Percentiles rank a stretch among this genome's conserved stretches.
Conservation (phyloP, 257 asterid genomes). For the Coffea canephora region DNA sequence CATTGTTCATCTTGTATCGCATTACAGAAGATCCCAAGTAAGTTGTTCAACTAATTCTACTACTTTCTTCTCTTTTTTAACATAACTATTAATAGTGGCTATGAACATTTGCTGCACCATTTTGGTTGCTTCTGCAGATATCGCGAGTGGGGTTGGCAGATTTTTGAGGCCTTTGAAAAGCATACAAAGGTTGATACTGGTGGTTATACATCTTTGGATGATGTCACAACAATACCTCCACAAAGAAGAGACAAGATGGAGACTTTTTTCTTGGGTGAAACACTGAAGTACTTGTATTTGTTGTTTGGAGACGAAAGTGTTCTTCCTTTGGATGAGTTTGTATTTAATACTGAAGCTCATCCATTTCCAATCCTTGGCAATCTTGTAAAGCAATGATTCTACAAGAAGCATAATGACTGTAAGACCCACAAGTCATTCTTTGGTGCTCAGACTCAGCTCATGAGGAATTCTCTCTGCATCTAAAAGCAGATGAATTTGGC, state of each 20-base stretch:
- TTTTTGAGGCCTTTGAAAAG: slow-evolving; percentile 93
- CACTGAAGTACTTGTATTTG: slow-evolving; percentile 82
- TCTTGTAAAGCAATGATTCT: slow-evolving; percentile 36
- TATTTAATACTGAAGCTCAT: slow-evolving; percentile 96
- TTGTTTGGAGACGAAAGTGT: slow-evolving; percentile 50
- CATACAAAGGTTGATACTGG: slow-evolving; percentile 76
- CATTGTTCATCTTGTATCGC: slow-evolving; percentile 78
- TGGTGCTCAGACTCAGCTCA: slow-evolving; percentile 6
- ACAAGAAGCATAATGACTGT: slow-evolving; percentile 20
- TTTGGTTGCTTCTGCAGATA: slow-evolving; percentile 47
- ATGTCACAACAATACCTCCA: slow-evolving; percentile 79
- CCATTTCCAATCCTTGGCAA: slow-evolving; percentile 66
- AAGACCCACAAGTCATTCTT: slow-evolving; percentile 12
- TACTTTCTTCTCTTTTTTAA: neutral
- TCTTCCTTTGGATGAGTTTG: slow-evolving; percentile 81
- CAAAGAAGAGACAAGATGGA: slow-evolving; percentile 93
- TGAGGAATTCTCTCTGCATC: neutral
- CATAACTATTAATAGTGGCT: neutral
- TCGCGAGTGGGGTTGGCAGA: slow-evolving; percentile 97
- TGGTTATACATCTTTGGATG: slow-evolving; percentile 86
- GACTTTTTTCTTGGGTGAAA: slow-evolving; percentile 91
- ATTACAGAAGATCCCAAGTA: slow-evolving; percentile 91
- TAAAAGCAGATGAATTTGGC: slow-evolving; percentile 12
- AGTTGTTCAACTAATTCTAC: slow-evolving; percentile 16
- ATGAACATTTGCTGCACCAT: neutral